phyloP scores from a whole-genome alignment of 2,329 filamentous ascomycete species.

The Diaporthe aspalathi region DNA sequence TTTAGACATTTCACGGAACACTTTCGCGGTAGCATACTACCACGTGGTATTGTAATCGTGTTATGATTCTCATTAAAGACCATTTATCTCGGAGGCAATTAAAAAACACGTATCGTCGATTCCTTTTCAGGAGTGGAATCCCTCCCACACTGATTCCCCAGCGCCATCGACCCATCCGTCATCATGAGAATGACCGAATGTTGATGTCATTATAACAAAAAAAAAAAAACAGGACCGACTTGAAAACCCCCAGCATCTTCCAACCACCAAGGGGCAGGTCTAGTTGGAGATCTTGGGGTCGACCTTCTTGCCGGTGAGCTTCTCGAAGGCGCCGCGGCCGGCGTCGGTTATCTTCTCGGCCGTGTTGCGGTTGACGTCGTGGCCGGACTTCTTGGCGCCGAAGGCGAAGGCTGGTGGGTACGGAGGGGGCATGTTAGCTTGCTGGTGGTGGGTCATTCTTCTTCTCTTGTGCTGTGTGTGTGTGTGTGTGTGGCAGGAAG shows the following conservation, averaged over 20 bases:
- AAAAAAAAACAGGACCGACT: no score
- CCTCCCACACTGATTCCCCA: not conserved
- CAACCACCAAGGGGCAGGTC: no score
- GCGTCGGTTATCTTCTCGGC: constrained; percentile 51
- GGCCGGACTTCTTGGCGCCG: constrained; percentile 45
- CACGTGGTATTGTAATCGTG: not conserved
- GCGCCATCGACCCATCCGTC: no score
- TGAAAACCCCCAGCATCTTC: no score
- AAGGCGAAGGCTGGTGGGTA: constrained; percentile 45
- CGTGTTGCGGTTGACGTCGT: constrained; percentile 38
- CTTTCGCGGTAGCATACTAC: no score
- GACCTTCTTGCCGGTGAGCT: constrained; percentile 54
- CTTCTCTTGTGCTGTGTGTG: no score
- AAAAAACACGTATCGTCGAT: constrained; percentile 20
- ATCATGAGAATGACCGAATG: no score
- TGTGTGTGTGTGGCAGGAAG: no score
- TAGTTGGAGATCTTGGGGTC: constrained; percentile 51
- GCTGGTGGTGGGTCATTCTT: no score
- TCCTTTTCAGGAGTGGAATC: constrained; percentile 6
- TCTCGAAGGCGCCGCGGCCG: constrained; percentile 50
- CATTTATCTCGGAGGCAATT: not conserved
- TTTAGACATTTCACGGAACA: not conserved
- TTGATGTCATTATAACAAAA: no score
- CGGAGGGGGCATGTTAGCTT: constrained; percentile 39
- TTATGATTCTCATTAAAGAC: not conserved